phyloP scores from a whole-genome alignment of 495 filamentous ascomycete species.

The Bombardia bombarda region DNA sequence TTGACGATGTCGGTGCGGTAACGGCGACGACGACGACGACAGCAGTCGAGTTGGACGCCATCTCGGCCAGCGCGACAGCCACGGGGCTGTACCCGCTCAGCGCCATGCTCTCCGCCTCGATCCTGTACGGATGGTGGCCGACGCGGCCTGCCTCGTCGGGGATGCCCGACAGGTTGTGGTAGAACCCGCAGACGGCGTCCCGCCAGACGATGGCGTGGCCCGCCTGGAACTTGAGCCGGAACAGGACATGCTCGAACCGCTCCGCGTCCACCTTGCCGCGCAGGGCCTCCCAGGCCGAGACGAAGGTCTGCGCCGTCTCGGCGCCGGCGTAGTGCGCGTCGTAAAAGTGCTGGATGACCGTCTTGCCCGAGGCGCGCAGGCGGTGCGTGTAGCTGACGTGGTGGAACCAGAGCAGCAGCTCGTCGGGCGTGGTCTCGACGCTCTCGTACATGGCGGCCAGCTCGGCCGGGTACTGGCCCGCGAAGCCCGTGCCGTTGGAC shows the following conservation, averaged over 20 bases:
- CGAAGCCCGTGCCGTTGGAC: conserved; percentile 53
- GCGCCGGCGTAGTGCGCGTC: conserved; percentile 60
- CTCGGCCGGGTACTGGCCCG: conserved; percentile 58
- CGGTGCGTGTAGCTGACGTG: conserved; percentile 61
- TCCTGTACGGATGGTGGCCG: conserved; percentile 49
- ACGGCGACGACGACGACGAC: conserved; percentile 20
- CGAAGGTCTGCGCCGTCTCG: conserved; percentile 51
- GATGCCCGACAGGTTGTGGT: conserved; percentile 51
- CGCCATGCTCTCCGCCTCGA: conserved; percentile 58
- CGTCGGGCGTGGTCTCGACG: conserved; percentile 57
- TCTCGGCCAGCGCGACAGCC: conserved; percentile 45
- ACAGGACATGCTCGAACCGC: conserved; percentile 50
- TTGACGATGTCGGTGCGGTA: too few species aligned
- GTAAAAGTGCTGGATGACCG: conserved; percentile 72
- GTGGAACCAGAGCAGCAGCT: conserved; percentile 69
- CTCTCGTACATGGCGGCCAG: conserved; percentile 50
- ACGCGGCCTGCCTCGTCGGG: conserved; percentile 47
- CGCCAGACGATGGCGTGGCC: conserved; percentile 65
- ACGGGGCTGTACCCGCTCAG: conserved; percentile 46
- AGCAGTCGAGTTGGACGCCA: conserved; percentile 33
- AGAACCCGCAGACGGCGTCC: conserved; percentile 55
- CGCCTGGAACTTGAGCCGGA: conserved; percentile 54
- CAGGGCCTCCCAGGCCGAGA: conserved; percentile 44
- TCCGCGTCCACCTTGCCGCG: conserved; percentile 50
- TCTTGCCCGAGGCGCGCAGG: conserved; percentile 52